These are phyloP conservation scores for Boletellus ananas DNA, from an alignment of 768 basidiomycete species.

Conservation along the genomic window DNA sequence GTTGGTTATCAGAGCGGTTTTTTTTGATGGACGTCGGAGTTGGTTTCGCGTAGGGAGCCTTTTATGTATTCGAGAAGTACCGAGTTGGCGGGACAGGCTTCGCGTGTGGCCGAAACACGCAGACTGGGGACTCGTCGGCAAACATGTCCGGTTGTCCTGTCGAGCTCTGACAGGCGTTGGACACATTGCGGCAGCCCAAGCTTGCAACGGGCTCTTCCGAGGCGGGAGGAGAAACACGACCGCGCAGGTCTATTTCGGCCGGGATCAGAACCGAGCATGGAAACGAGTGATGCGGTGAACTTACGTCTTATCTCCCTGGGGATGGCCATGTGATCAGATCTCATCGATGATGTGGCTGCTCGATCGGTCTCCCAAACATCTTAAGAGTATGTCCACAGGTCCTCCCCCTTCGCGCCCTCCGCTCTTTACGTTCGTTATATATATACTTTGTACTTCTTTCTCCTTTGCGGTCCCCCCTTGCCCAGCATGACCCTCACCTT, in stretches of 20 bases:
- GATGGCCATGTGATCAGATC: slow-evolving; percentile 13
- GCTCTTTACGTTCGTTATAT: slow-evolving; percentile 18
- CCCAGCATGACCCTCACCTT: slow-evolving; percentile 36
- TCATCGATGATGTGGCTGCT: slow-evolving; percentile 14
- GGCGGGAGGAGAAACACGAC: neutral
- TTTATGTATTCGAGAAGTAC: neutral
- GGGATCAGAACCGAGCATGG: slow-evolving; percentile 4
- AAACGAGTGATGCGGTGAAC: neutral
- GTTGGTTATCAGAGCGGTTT: neutral
- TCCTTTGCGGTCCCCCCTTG: slow-evolving; percentile 16
- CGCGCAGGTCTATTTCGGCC: neutral
- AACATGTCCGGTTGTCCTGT: neutral
- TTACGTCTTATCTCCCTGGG: slow-evolving; percentile 26
- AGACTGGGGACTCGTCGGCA: no score
- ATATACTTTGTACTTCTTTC: slow-evolving; percentile 11
- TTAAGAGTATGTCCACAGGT: slow-evolving; percentile 5
- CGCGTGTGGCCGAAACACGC: neutral
- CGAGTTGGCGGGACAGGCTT: neutral
- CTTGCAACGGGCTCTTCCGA: no score
- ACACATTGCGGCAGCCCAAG: no score
- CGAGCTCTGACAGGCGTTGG: neutral
- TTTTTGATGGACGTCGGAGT: neutral
- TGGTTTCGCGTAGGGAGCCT: neutral
- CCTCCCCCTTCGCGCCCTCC: no score
- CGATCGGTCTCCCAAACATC: slow-evolving; percentile 9